Percentiles rank a stretch among this genome's conserved stretches.
These are phyloP conservation scores for Berkeleyomyces rouxiae DNA, from an alignment of 2,329 filamentous ascomycete genomes.

Conservation along the genomic window DNA sequence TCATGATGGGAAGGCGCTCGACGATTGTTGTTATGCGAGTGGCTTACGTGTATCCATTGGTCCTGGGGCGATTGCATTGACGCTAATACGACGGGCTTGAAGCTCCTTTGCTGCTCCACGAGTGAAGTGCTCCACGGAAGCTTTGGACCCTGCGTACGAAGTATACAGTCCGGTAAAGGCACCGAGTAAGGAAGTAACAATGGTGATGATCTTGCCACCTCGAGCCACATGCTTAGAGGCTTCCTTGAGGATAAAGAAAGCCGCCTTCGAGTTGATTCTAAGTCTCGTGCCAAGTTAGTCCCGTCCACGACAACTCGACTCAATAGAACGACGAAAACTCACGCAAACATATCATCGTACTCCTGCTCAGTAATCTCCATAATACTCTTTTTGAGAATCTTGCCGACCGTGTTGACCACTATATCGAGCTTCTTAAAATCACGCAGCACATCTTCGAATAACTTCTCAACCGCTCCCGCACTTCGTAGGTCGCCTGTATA, in stretches of 20 bases:
- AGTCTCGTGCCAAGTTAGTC: not conserved
- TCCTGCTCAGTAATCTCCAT: conserved; percentile 27
- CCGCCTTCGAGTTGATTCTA: conserved; percentile 29
- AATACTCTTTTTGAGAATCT: conserved; percentile 31
- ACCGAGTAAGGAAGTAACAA: conserved; percentile 28
- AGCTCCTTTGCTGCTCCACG: conserved; percentile 23
- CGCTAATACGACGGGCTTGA: conserved; percentile 20
- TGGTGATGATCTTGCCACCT: conserved; percentile 31
- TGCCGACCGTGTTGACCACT: conserved; percentile 33
- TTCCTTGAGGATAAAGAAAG: conserved; percentile 29
- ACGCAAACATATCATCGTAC: conserved; percentile 32
- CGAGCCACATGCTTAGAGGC: conserved; percentile 26
- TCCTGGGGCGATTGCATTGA: conserved; percentile 23
- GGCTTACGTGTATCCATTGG: conserved; percentile 26
- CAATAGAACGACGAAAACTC: conserved; percentile 14
- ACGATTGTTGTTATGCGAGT: not conserved
- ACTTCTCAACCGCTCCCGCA: conserved; percentile 23
- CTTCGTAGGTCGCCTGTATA: conserved; percentile 29
- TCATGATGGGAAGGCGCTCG: not conserved
- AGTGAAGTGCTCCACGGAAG: conserved; percentile 25
- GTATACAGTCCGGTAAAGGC: conserved; percentile 31
- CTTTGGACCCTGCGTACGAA: conserved; percentile 28
- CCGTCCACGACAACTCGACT: not conserved
- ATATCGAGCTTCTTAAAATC: conserved; percentile 32
- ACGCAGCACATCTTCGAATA: conserved; percentile 25